Conservation (phyloP, 1,284 basidiomycete genomes). For the Ganoderma leucocontextum region DNA sequence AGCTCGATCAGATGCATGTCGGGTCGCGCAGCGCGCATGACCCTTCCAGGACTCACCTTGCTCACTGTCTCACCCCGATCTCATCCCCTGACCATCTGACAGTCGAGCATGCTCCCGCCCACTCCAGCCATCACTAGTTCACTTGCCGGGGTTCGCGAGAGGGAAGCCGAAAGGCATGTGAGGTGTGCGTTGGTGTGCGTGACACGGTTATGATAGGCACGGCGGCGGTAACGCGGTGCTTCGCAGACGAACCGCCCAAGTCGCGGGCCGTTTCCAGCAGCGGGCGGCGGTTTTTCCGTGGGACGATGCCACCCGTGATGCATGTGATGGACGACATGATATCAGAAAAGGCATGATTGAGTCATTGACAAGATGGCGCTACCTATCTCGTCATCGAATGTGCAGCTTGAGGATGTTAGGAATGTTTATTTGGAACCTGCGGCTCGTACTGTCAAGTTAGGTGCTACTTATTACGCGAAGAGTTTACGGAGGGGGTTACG, state of each 20-base stretch:
- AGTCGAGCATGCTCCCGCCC: slow-evolving; percentile 15
- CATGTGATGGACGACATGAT: slow-evolving; percentile 21
- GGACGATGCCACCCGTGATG: slow-evolving; percentile 22
- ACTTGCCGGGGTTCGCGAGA: slow-evolving; percentile 15
- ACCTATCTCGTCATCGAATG: neutral
- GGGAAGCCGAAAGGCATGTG: neutral
- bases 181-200: neutral
- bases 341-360: slow-evolving; percentile 17
- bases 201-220: neutral
- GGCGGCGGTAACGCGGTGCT: slow-evolving; percentile 17
- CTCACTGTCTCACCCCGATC: neutral
- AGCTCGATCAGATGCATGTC: slow-evolving; percentile 22
- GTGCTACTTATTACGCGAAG: neutral
- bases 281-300: slow-evolving; percentile 6
- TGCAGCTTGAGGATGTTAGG: neutral
- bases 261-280: slow-evolving; percentile 11
- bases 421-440: neutral
- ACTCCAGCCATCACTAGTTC: slow-evolving; percentile 13
- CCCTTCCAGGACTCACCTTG: neutral
- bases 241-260: slow-evolving; percentile 9
- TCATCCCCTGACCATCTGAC: slow-evolving; percentile 17
- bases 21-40: neutral
- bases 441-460: neutral
- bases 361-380: slow-evolving; percentile 3
- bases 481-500: slow-evolving; percentile 12